These are phyloP conservation scores for Astrothelium subdiscretum DNA, from an alignment of 495 filamentous ascomycete species.

Conservation along the genomic window DNA sequence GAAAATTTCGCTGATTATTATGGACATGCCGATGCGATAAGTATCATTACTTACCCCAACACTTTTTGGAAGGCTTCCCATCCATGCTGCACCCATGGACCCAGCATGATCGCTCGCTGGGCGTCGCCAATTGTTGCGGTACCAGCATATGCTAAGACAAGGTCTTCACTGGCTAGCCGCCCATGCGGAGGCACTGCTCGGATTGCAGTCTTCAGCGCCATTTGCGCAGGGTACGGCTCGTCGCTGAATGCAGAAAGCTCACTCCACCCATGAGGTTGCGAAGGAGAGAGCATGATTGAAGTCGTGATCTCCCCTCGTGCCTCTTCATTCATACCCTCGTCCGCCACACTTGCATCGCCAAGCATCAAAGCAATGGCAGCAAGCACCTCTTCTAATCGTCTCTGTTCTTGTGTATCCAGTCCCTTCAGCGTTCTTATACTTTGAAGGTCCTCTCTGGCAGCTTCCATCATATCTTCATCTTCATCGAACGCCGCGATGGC, in stretches of 20 bases:
- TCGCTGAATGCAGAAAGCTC: slow-evolving; percentile 43
- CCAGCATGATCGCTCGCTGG: slow-evolving; percentile 63
- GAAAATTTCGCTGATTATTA: neutral
- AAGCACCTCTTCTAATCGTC: slow-evolving; percentile 46
- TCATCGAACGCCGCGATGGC: slow-evolving; percentile 69
- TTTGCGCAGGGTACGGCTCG: slow-evolving; percentile 55
- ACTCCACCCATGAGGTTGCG: slow-evolving; percentile 65
- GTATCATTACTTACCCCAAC: neutral
- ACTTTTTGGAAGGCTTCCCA: slow-evolving; percentile 43
- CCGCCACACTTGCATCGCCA: slow-evolving; percentile 14
- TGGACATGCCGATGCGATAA: neutral
- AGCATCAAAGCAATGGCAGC: slow-evolving; percentile 38
- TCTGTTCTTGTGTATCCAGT: slow-evolving; percentile 35
- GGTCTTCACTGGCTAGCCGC: slow-evolving; percentile 50
- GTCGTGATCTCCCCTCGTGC: slow-evolving; percentile 35
- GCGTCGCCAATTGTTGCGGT: slow-evolving; percentile 60
- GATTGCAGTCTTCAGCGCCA: slow-evolving; percentile 69
- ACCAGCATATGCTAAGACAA: slow-evolving; percentile 67
- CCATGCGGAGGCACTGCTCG: slow-evolving; percentile 60
- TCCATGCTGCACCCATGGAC: slow-evolving; percentile 61
- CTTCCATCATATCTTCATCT: slow-evolving; percentile 66
- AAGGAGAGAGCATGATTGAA: slow-evolving; percentile 67
- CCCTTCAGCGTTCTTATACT: slow-evolving; percentile 52
- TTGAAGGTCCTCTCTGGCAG: slow-evolving; percentile 68
- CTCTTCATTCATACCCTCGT: slow-evolving; percentile 14